Evolutionary conservation across 2,329 filamentous ascomycete genomes (phyloP).

Genomic region (Pseudogymnoascus sp.): DNA sequence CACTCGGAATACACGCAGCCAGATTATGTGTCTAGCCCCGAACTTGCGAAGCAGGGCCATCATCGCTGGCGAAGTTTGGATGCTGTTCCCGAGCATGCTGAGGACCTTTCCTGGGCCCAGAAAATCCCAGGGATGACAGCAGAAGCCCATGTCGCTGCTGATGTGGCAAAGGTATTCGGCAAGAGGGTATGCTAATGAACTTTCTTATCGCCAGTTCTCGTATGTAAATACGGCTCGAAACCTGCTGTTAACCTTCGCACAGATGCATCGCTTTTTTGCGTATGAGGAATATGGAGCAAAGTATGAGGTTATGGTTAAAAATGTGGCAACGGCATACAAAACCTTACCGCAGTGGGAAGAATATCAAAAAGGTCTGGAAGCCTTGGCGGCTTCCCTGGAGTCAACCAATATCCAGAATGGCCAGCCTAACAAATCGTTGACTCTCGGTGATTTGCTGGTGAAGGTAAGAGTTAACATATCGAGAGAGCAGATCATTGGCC

Average conservation of each 20-base stretch:
- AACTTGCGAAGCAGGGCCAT: constrained; percentile 27
- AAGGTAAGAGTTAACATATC: constrained; percentile 51
- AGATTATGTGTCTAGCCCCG: constrained; percentile 21
- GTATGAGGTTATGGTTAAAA: constrained; percentile 76
- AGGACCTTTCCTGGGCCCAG: constrained; percentile 35
- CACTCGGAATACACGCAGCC: constrained; percentile 53
- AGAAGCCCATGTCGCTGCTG: constrained; percentile 50
- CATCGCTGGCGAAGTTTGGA: constrained; percentile 39
- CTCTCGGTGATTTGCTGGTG: constrained; percentile 77
- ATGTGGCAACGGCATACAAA: constrained; percentile 61
- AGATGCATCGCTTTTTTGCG: constrained; percentile 75
- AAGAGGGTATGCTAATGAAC: constrained; percentile 40
- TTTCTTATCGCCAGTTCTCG: not conserved
- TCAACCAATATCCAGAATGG: constrained; percentile 58
- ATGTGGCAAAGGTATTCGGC: constrained; percentile 53
- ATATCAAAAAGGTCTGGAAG: constrained; percentile 80
- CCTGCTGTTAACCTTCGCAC: not conserved
- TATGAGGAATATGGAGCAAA: constrained; percentile 92
- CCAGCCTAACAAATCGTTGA: constrained; percentile 65
- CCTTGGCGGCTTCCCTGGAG: constrained; percentile 65
- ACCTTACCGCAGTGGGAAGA: constrained; percentile 65
- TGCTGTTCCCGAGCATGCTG: constrained; percentile 28
- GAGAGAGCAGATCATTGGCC: not conserved
- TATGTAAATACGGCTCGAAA: not conserved
- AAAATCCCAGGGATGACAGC: constrained; percentile 44